These are phyloP conservation scores for Metarhizium robertsii DNA, from an alignment of 2,329 filamentous ascomycete species.

Conservation along the genomic window DNA sequence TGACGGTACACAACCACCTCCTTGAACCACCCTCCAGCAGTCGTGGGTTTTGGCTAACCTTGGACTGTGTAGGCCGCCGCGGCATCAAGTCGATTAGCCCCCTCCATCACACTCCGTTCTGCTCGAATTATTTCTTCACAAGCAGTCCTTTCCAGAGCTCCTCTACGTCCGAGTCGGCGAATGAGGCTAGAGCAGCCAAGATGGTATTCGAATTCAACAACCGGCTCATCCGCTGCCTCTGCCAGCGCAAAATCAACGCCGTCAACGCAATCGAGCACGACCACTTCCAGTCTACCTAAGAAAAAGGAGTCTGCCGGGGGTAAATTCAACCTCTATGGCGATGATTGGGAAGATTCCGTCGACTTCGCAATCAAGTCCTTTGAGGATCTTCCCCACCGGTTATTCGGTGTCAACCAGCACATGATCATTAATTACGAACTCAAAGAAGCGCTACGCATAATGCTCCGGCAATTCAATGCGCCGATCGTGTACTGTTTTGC, in stretches of 20 bases:
- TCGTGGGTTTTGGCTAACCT: background rate
- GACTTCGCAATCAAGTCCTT: conserved; percentile 34
- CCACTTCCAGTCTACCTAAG: conserved; percentile 2
- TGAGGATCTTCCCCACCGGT: conserved; percentile 33
- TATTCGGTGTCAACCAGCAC: conserved; percentile 90
- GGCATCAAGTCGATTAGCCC: conserved; percentile 9
- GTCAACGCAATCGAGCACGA: conserved; percentile 6
- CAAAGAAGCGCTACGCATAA: conserved; percentile 78
- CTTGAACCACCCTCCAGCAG: background rate
- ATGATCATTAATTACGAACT: conserved; percentile 94
- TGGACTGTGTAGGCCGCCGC: conserved; percentile 2
- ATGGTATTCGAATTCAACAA: conserved; percentile 2
- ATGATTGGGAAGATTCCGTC: conserved; percentile 34
- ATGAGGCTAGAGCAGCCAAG: conserved; percentile 1
- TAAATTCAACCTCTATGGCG: conserved; percentile 27
- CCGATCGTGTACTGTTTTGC: conserved; percentile 96
- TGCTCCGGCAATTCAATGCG: conserved; percentile 84
- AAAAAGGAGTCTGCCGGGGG: conserved; percentile 17
- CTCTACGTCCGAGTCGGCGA: conserved; percentile 5
- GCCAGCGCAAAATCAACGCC: background rate
- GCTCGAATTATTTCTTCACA: conserved; percentile 7
- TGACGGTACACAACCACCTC: conserved; percentile 3
- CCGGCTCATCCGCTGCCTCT: background rate
- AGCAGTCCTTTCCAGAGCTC: conserved; percentile 4
- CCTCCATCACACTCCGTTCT: conserved; percentile 13